phyloP scores from a whole-genome alignment of 2,329 filamentous ascomycete genomes.

The Ceratocystis cacaofunesta region DNA sequence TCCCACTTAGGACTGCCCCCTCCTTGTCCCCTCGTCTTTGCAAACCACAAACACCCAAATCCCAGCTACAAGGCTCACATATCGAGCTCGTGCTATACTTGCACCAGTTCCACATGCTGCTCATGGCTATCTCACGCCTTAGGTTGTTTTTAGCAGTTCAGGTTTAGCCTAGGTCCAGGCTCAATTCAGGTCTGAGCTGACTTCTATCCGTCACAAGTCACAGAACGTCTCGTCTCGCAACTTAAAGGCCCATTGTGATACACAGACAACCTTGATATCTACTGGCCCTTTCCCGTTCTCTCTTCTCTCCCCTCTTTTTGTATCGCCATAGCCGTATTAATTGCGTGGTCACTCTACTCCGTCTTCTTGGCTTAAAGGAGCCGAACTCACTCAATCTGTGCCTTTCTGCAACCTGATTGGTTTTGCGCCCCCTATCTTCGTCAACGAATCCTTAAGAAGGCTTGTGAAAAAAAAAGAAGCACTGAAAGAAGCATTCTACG shows the following conservation, averaged over 20 bases:
- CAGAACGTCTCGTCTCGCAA: background rate
- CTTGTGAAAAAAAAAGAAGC: background rate
- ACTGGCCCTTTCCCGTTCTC: background rate
- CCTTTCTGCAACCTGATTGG: background rate
- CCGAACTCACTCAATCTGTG: background rate
- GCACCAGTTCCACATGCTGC: background rate
- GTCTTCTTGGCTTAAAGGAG: background rate
- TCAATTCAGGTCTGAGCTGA: background rate
- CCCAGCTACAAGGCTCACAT: background rate
- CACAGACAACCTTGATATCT: background rate
- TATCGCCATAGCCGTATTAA: too few relatives aligned
- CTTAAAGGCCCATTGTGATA: background rate
- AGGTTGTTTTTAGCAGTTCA: background rate
- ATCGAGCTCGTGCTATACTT: background rate
- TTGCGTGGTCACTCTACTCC: background rate
- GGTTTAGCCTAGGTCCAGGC: background rate
- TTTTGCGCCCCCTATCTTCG: background rate
- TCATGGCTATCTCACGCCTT: too few relatives aligned
- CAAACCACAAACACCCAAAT: background rate
- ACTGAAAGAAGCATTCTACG: background rate
- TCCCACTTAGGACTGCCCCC: background rate
- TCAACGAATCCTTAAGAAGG: background rate
- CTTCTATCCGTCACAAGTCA: background rate
- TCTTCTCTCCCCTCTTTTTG: background rate
- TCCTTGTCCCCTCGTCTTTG: too few relatives aligned